Evolutionary conservation across 331 rosid species (phyloP).

Genomic region (Phaseolus coccineus): DNA sequence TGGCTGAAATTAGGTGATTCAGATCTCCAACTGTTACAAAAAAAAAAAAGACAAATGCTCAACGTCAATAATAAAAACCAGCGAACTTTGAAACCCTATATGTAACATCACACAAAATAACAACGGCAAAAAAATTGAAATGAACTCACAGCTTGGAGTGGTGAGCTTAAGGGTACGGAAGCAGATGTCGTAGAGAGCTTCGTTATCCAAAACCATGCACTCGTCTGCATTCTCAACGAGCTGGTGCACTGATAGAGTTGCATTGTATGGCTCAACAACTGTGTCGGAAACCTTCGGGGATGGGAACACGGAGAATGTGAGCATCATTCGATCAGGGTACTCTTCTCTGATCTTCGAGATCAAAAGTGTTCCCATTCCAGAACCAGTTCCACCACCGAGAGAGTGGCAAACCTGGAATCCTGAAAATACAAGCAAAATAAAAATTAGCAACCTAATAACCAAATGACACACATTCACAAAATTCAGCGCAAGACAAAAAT

Average conservation of each 20-base stretch:
- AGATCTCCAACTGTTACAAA: conserved; percentile 75
- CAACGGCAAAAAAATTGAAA: neutral
- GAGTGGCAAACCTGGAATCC: conserved; percentile 97
- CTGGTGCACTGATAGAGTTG: conserved; percentile 89
- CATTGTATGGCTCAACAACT: conserved; percentile 90
- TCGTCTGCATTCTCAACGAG: conserved; percentile 93
- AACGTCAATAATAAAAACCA: neutral
- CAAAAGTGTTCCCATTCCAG: conserved; percentile 91
- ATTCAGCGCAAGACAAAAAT: neutral
- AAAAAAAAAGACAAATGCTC: neutral
- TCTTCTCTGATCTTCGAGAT: conserved; percentile 90
- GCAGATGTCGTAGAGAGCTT: conserved; percentile 94
- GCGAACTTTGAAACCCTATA: neutral
- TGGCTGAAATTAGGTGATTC: conserved; percentile 85
- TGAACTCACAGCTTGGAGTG: conserved; percentile 89
- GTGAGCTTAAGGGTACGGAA: conserved; percentile 91
- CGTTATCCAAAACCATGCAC: conserved; percentile 92
- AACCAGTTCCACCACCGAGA: conserved; percentile 91
- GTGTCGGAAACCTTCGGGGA: conserved; percentile 93
- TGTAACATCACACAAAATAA: neutral
- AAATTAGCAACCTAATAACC: neutral
- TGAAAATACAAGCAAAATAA: conserved; percentile 23
- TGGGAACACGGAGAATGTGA: conserved; percentile 86
- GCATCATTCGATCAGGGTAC: conserved; percentile 93
- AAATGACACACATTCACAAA: neutral